Evolutionary conservation across 768 basidiomycete genomes (phyloP).

Genomic region (Amanita rubescens): DNA sequence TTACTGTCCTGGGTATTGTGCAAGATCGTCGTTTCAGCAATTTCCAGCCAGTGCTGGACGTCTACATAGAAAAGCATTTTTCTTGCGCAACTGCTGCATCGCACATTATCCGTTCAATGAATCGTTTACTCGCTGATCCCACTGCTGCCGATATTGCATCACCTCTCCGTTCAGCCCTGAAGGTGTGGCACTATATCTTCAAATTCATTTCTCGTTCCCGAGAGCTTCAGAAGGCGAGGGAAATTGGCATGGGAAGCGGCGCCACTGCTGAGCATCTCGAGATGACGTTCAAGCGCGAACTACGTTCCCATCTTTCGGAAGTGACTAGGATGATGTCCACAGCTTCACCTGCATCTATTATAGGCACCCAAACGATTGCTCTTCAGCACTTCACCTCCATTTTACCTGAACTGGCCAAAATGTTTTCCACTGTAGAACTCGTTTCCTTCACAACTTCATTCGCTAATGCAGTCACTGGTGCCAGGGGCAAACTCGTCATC

Average conservation of each 20-base stretch:
- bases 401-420: constrained; percentile 77
- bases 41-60: constrained; percentile 88
- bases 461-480: constrained; percentile 69
- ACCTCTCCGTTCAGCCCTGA: constrained; percentile 78
- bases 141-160: constrained; percentile 67
- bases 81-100: constrained; percentile 71
- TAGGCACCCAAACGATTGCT: constrained; percentile 93
- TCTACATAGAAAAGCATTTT: constrained; percentile 91
- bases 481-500: constrained; percentile 82
- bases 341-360: constrained; percentile 73
- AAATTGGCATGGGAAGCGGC: constrained; percentile 70
- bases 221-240: constrained; percentile 79
- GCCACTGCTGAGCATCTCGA: constrained; percentile 86
- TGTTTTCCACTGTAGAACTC: constrained; percentile 76
- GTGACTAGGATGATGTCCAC: constrained; percentile 88
- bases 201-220: constrained; percentile 89
- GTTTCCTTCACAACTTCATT: constrained; percentile 84
- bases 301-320: constrained; percentile 67
- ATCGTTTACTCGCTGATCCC: constrained; percentile 68
- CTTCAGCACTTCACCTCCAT: constrained; percentile 91
- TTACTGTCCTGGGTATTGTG: constrained; percentile 86
- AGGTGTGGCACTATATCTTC: constrained; percentile 97
- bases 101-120: constrained; percentile 85
- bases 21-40: constrained; percentile 93
- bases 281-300: constrained; percentile 74